Base-by-base conservation (phyloP, 2,329 filamentous ascomycete species). In the Aspergillus pseudonomiae region DNA sequence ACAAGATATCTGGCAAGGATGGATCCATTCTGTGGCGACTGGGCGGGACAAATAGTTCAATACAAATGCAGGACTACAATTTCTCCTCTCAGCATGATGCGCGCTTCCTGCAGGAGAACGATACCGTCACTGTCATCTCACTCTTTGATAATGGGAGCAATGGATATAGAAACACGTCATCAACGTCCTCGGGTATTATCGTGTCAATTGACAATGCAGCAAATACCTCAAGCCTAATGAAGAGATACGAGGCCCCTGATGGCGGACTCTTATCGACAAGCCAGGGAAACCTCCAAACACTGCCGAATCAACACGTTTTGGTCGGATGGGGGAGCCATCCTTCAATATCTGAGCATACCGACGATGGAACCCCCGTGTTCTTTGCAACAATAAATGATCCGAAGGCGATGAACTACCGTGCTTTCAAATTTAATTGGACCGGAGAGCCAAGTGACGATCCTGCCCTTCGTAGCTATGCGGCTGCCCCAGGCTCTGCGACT, bases 31-130 rank as follows among this genome's bases (percentile, higher is more conserved):
- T 79, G n/a, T 80, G 78, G 78, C 69, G 69, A 28, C 64, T 80
- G 36, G 74, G 78, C 21, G 78, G 78, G 0, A 71, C 72, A 14
- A 71, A 75, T n/a, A 76, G 77, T 28, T 70, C 74, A 0, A 78
- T 78, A 60, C 67, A 67, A 39, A 76, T 77, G 61, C 72, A 74
- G 63, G 76, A 77, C 64, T 79, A 80, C 43, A 74, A 72, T 53
- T 80, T 80, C 66, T 80, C 78, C 24, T 77, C 77, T 60, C 78
- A 80, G 57, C 78, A 80, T 62, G 78, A 80, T 65, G 78, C 78
- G 32, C 73, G 78, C 39, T 80, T 76, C 71, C 57, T 80, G 9
- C 68, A 66, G 21, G 76, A 80, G 61, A 78, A 80, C 50, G 63
- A 67, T 19, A 79, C 76, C 0, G 76, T 78, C 59, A 76, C 77